Evolutionary conservation across 768 basidiomycete species (phyloP).

Genomic region (Boletus coccyginus): DNA sequence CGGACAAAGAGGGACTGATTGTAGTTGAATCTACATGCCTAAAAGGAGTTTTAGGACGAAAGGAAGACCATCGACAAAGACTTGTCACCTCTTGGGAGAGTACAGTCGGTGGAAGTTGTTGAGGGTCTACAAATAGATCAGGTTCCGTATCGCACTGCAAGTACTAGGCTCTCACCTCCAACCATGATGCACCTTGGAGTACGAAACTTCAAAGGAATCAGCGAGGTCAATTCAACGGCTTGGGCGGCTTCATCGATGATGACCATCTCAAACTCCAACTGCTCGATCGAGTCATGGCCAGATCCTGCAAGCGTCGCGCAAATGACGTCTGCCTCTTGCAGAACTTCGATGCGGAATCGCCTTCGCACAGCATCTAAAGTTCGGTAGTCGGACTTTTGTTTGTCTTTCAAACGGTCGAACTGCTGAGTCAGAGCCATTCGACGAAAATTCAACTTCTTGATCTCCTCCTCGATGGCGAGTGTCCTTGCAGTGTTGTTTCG

Average conservation of each 20-base stretch:
- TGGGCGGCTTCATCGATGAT: slow-evolving; percentile 99
- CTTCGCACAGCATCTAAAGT: slow-evolving; percentile 81
- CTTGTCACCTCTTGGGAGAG: slow-evolving; percentile 54
- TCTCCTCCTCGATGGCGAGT: slow-evolving; percentile 65
- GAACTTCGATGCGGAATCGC: slow-evolving; percentile 68
- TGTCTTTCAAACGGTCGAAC: slow-evolving; percentile 77
- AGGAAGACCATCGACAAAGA: slow-evolving; percentile 25
- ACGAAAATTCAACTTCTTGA: slow-evolving; percentile 61
- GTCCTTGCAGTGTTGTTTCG: slow-evolving; percentile 56
- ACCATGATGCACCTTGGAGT: slow-evolving; percentile 88
- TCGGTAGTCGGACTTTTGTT: slow-evolving; percentile 75
- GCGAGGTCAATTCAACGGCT: slow-evolving; percentile 88
- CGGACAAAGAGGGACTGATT: slow-evolving; percentile 93
- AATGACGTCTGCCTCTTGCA: slow-evolving; percentile 88
- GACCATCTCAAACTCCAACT: slow-evolving; percentile 89
- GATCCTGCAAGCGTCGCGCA: slow-evolving; percentile 92
- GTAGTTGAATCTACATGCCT: slow-evolving; percentile 74
- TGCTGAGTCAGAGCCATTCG: slow-evolving; percentile 63
- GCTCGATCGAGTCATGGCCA: slow-evolving; percentile 82
- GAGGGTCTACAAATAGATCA: slow-evolving; percentile 53
- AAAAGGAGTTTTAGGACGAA: slow-evolving; percentile 1
- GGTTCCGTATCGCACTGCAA: neutral
- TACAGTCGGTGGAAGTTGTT: slow-evolving; percentile 95
- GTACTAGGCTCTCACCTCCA: slow-evolving; percentile 52
- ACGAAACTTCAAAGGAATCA: slow-evolving; percentile 92